Evolutionary conservation across 129 eudicot species (phyloP).

Genomic region (Flaveria sonorensis): DNA sequence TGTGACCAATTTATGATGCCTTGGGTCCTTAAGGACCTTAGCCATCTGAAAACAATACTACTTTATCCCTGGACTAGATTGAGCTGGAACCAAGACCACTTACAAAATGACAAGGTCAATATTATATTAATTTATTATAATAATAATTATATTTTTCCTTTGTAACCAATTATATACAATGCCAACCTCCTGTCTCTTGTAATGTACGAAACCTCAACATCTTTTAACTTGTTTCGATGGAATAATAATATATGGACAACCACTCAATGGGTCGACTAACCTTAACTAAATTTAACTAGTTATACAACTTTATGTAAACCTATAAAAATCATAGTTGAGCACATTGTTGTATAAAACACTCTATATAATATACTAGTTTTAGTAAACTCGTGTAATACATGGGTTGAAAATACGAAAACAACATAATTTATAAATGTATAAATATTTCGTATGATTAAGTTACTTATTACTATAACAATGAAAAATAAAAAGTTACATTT

Average conservation of each 20-base stretch:
- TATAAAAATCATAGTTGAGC: neutral
- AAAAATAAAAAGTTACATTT: too few species aligned
- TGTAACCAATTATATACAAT: neutral
- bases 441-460: too few species aligned
- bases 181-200: neutral
- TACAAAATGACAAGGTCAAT: neutral
- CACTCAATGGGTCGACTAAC: neutral
- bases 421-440: too few species aligned
- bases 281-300: neutral
- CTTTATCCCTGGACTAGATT: neutral
- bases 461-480: too few species aligned
- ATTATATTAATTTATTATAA: neutral
- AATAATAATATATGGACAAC: neutral
- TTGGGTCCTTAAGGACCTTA: neutral
- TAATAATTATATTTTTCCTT: neutral
- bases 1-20: neutral
- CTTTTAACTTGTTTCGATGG: neutral
- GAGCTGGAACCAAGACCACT: neutral
- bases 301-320: neutral
- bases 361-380: too few species aligned
- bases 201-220: neutral
- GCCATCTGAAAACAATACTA: neutral
- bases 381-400: too few species aligned
- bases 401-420: too few species aligned
- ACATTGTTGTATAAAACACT: neutral